These are phyloP conservation scores for Pseudogymnoascus sp. DNA, from an alignment of 2,329 filamentous ascomycete species.

Conservation along the genomic window DNA sequence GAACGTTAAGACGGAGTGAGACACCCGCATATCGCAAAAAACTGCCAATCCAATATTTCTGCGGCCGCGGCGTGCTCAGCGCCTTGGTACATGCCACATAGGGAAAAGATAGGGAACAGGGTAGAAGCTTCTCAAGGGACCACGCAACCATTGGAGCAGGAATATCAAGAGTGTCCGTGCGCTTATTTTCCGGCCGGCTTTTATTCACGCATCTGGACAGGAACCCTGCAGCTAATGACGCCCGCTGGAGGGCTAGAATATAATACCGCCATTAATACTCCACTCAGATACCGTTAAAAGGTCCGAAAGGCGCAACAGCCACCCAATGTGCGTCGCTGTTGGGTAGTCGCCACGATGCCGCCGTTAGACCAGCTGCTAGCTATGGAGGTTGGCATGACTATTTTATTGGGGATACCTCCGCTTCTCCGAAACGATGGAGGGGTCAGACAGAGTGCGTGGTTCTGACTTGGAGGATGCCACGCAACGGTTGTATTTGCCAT, in stretches of 20 bases:
- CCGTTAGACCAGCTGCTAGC: background rate
- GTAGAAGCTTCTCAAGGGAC: background rate
- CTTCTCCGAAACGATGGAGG: background rate
- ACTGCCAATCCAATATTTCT: background rate
- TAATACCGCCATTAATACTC: background rate
- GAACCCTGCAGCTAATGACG: background rate
- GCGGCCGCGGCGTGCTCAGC: background rate
- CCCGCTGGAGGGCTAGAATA: background rate
- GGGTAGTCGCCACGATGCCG: background rate
- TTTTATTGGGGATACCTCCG: background rate
- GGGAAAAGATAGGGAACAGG: background rate
- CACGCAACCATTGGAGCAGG: background rate
- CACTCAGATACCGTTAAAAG: background rate
- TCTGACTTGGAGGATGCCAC: background rate
- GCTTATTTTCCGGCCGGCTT: background rate
- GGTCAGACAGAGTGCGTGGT: background rate
- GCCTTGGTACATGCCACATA: background rate
- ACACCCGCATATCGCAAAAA: background rate
- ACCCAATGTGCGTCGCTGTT: background rate
- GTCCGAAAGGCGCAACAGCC: background rate
- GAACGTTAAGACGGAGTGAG: background rate
- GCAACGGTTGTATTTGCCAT: background rate
- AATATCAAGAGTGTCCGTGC: background rate
- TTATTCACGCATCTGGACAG: background rate
- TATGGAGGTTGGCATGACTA: background rate